phyloP scores from a whole-genome alignment of 176 grass and related monocot genomes.

The Carex pumila region DNA sequence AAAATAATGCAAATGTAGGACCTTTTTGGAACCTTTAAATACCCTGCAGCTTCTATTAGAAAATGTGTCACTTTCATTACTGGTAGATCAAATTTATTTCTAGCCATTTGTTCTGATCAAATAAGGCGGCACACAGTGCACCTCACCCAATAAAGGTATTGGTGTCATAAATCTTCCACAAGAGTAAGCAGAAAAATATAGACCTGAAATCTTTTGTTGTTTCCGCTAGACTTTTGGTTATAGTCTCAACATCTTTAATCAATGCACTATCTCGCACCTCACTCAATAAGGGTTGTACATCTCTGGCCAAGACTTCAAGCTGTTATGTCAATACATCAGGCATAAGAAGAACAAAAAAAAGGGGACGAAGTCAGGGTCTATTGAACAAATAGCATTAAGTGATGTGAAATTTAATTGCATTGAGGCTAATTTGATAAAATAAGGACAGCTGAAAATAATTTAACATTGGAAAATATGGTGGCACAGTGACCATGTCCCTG shows the following conservation, averaged over 20 bases:
- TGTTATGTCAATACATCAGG: slow-evolving; percentile 44
- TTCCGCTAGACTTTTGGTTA: slow-evolving; percentile 80
- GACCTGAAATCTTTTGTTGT: slow-evolving; percentile 81
- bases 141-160: not conserved
- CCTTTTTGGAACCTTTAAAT: not conserved
- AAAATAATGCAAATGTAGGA: not conserved
- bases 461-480: not conserved
- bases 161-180: not conserved
- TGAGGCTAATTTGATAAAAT: not conserved
- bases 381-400: not conserved
- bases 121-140: not conserved
- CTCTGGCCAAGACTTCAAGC: slow-evolving; percentile 90
- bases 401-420: not conserved
- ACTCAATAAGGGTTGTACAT: slow-evolving; percentile 78
- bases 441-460: not conserved
- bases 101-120: not conserved
- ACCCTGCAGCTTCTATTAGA: not conserved
- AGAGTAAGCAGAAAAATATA: slow-evolving; percentile 6
- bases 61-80: not conserved
- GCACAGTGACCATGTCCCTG: not conserved
- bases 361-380: not conserved
- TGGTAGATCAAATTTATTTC: not conserved
- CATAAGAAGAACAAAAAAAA: not conserved
- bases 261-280: slow-evolving; percentile 63
- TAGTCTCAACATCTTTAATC: slow-evolving; percentile 84